Conservation (phyloP, 768 basidiomycete species). For the Termitomyces sp. region DNA sequence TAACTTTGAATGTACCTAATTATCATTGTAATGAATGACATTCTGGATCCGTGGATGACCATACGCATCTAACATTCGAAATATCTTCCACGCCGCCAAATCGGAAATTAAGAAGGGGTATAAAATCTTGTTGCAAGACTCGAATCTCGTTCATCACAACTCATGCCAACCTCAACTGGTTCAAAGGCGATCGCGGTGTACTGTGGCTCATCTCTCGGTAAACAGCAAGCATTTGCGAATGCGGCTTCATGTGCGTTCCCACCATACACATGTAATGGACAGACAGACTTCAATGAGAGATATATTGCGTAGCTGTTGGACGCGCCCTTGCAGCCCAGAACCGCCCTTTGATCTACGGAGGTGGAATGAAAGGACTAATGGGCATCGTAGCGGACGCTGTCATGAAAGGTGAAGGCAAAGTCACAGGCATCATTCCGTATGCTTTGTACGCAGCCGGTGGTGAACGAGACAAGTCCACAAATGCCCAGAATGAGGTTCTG, state of each 20-base stretch:
- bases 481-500: slow-evolving; percentile 19
- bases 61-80: neutral
- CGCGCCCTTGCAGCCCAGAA: slow-evolving; percentile 59
- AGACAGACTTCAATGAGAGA: neutral
- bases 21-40: neutral
- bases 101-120: neutral
- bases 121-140: neutral
- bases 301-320: slow-evolving; percentile 56
- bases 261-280: neutral
- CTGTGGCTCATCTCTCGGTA: slow-evolving; percentile 77
- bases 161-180: neutral
- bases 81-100: neutral
- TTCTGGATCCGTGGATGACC: neutral
- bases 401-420: slow-evolving; percentile 63
- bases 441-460: slow-evolving; percentile 71
- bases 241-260: slow-evolving; percentile 67
- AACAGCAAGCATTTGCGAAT: slow-evolving; percentile 51
- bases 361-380: slow-evolving; percentile 84
- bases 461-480: slow-evolving; percentile 48
- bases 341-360: slow-evolving; percentile 81
- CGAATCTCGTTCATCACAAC: neutral
- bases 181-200: slow-evolving; percentile 61
- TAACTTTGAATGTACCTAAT: too few relatives aligned
- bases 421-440: slow-evolving; percentile 74
- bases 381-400: slow-evolving; percentile 70